Base-by-base conservation (phyloP, 1,284 basidiomycete species). In the Malassezia restricta region DNA sequence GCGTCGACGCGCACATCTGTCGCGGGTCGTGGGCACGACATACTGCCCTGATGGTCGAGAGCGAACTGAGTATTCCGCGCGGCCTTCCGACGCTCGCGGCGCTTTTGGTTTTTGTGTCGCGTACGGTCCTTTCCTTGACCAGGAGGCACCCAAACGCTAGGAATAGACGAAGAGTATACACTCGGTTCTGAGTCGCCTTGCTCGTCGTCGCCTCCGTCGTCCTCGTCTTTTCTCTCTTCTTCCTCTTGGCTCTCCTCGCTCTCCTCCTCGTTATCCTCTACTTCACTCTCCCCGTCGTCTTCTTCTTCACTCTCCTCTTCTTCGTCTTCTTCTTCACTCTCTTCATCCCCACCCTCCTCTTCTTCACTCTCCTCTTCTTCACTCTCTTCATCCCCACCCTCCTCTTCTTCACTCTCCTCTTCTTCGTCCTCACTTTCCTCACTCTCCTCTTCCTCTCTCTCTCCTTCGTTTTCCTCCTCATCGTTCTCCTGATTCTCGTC, bases 91-190 rank as follows among this genome's bases (percentile, higher is more conserved):
- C 57, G 58, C 11, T 53, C 47, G 2, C 62, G 45, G 7, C 62
- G 45, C 35, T 59, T 55, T n/a, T 54, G 50, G 35, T 65, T 65
- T 37, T 61, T 55, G 8, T 58, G 57, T n/a, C 49, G 50, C 15
- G 64, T 65, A 8, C 59, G 58, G 11, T 33, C 41, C 2, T 51
- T 60, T n/a, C 64, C 64, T 20, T 54, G 38, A 0, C 64, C 64
- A 0, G 64, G 64, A 3, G 62, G 64, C 1, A 59, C 53, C n/a
- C 41, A 44, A 11, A 35, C 6, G 39, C 14, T 40, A 3, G 39
- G 20, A 9, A 35, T 3, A 35, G 33, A 35, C 33, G 33, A 11
- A 11, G 9, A 15, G n/a, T 11, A 35, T 35, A 15, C 11, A 11
- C n/a, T 11, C 33, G 33, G n/a, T 15, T 15, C 33, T 35, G 33